Base-by-base conservation (phyloP, 768 basidiomycete genomes). In the Collybia sordida region DNA sequence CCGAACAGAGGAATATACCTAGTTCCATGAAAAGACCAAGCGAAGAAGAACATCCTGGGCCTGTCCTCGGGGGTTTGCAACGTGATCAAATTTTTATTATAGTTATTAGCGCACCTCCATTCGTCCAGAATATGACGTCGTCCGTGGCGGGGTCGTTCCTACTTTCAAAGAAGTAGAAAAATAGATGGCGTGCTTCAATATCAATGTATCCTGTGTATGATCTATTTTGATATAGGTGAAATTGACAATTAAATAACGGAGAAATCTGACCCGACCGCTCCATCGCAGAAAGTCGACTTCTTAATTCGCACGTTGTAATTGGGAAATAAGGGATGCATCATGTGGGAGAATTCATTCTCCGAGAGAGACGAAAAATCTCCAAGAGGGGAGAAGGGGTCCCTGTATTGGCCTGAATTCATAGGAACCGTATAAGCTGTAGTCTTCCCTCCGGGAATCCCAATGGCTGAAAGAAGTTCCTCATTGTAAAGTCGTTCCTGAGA, bases 1-100 rank as follows among this genome's bases (percentile, higher is more conserved):
- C 1, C 12, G 17, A 17, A 31, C 18, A 15, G 1, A 12, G 24
- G 23, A 76, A 80, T n/a, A 73, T 77, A 59, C 87, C 88, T 50
- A 78, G 70, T 63, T 88, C 87, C 85, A 88, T 86, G 55, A 89
- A 83, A 11, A 89, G 66, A 3, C 85, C 86, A 0, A 84, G 58
- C 21, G 81, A 71, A 7, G 68, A 62, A 2, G 66, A 66, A 54
- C 75, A 64, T 39, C 67, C 68, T 27, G 64, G 63, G 49, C 84
- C 69, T 66, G 8, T 7, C 5, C 31, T 11, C 31, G 31, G 31
- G 14, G 31, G 14, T 4, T 31, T 31, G 9, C 3, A 12, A 31
- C n/a, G n/a, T n/a, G n/a, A n/a, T n/a, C n/a, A n/a, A n/a, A n/a
- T n/a, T n/a, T n/a, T n/a, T n/a, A n/a, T n/a, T n/a, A n/a, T n/a